Percentiles rank a stretch among this genome's conserved stretches.
Conservation (phyloP, 2,329 filamentous ascomycete genomes). For the Cercospora nicotianae region DNA sequence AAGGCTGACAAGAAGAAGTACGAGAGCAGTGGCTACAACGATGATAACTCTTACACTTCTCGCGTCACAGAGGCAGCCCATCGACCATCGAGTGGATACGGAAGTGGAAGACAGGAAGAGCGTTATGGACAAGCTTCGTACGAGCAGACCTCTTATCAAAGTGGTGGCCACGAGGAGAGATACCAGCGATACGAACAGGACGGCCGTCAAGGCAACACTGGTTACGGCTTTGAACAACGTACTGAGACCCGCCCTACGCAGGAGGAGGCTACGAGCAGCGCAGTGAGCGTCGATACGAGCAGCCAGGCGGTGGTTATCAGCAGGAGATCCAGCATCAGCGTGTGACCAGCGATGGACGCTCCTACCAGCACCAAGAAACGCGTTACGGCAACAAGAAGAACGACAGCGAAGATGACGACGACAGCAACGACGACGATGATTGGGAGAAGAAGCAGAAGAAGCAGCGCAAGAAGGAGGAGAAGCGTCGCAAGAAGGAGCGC, state of each 20-base stretch:
- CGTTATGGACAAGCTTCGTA: slow-evolving; percentile 63
- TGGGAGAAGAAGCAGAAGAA: slow-evolving; percentile 47
- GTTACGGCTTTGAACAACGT: slow-evolving; percentile 61
- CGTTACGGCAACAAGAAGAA: slow-evolving; percentile 35
- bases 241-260: slow-evolving; percentile 55
- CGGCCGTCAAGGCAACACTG: slow-evolving; percentile 42
- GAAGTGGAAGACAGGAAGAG: slow-evolving; percentile 23
- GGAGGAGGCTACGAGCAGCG: slow-evolving; percentile 60
- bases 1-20: slow-evolving; percentile 55
- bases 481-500: slow-evolving; percentile 32
- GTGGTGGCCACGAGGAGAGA: slow-evolving; percentile 59
- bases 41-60: slow-evolving; percentile 64
- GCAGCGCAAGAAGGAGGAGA: slow-evolving; percentile 42
- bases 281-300: slow-evolving; percentile 55
- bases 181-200: slow-evolving; percentile 63
- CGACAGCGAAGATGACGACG: slow-evolving; percentile 37
- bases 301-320: slow-evolving; percentile 44
- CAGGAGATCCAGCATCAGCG: slow-evolving; percentile 41
- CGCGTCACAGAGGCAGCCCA: slow-evolving; percentile 63
- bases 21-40: slow-evolving; percentile 53
- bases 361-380: slow-evolving; percentile 32
- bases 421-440: slow-evolving; percentile 39
- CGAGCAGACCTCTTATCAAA: slow-evolving; percentile 58
- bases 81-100: slow-evolving; percentile 33
- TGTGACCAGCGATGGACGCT: slow-evolving; percentile 30